Percentiles rank a stretch among this genome's conserved stretches.
These are phyloP conservation scores for Fraxinus cuspidata DNA, from an alignment of 257 asterid genomes.

Conservation along the genomic window DNA sequence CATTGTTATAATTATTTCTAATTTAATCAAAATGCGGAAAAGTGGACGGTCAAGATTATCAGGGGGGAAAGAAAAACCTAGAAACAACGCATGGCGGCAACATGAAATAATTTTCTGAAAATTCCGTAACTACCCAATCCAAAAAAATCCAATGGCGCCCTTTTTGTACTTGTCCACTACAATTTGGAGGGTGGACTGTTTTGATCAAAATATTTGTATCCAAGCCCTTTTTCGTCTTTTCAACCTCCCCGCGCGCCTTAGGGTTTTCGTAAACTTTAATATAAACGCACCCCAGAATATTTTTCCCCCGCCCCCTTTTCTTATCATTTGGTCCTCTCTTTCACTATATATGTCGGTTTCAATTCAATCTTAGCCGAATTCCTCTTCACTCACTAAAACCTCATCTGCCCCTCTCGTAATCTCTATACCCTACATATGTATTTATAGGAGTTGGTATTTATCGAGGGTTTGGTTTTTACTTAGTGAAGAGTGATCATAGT, in stretches of 20 bases:
- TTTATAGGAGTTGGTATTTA: not conserved
- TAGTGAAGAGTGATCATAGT: slow-evolving; percentile 15
- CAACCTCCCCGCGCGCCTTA: slow-evolving; percentile 51
- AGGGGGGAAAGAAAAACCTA: slow-evolving; percentile 19
- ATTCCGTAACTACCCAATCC: slow-evolving; percentile 32
- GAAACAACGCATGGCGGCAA: slow-evolving; percentile 47
- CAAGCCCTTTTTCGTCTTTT: slow-evolving; percentile 50
- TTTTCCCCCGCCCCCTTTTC: slow-evolving; percentile 25
- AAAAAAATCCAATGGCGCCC: slow-evolving; percentile 30
- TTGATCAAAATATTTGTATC: slow-evolving; percentile 16
- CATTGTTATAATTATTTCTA: not conserved
- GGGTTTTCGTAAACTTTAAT: slow-evolving; percentile 67
- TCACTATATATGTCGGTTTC: slow-evolving; percentile 40
- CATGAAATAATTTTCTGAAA: slow-evolving; percentile 32
- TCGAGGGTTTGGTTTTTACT: not conserved
- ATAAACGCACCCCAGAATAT: slow-evolving; percentile 37
- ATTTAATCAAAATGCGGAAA: slow-evolving; percentile 5
- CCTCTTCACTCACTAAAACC: slow-evolving; percentile 34
- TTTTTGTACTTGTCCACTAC: not conserved
- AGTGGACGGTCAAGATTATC: not conserved
- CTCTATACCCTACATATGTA: not conserved
- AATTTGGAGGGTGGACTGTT: slow-evolving; percentile 45
- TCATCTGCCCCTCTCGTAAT: slow-evolving; percentile 12
- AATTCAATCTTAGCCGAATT: slow-evolving; percentile 30
- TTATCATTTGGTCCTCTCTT: slow-evolving; percentile 47